Conservation (phyloP, 352 stramenopile genomes). For the Hyaloperonospora arabidopsidis region DNA sequence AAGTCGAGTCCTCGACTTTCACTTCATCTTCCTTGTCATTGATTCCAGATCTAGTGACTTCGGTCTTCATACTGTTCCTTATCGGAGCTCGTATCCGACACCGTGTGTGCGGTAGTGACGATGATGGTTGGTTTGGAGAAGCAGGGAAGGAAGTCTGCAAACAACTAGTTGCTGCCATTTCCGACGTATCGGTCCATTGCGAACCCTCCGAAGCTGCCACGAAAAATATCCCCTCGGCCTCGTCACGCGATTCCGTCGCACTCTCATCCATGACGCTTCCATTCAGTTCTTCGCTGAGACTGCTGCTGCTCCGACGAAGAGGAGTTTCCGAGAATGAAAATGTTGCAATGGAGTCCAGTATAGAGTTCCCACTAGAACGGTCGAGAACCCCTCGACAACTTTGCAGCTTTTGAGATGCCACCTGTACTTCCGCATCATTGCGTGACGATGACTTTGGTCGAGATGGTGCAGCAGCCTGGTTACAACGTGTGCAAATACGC, state of each 20-base stretch:
- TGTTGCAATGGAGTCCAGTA: conserved; percentile 3
- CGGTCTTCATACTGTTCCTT: conserved; percentile 20
- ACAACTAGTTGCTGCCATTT: conserved; percentile 14
- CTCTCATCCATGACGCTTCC: conserved; percentile 4
- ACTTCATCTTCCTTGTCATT: too few relatives aligned
- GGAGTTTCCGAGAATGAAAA: neutral
- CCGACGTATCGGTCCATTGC: conserved; percentile 5
- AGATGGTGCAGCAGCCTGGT: conserved; percentile 16
- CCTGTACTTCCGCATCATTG: conserved; percentile 16
- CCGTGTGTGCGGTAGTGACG: neutral
- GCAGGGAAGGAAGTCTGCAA: conserved; percentile 15
- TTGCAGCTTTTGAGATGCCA: conserved; percentile 11
- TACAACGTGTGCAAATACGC: conserved; percentile 58
- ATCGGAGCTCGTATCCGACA: neutral
- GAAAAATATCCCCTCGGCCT: conserved; percentile 5
- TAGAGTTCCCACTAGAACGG: conserved; percentile 1
- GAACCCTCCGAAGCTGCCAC: conserved; percentile 1
- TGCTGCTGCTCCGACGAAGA: conserved; percentile 9
- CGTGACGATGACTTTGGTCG: conserved; percentile 14
- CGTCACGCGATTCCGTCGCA: neutral
- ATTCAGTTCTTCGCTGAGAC: conserved; percentile 4
- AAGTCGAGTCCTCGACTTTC: too few relatives aligned
- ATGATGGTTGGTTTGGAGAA: conserved; percentile 4
- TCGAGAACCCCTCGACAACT: conserved; percentile 4
- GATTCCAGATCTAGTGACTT: too few relatives aligned